Base-by-base conservation (phyloP, 1,139 yeast genomes). In the Suhomyces wounanorum region DNA sequence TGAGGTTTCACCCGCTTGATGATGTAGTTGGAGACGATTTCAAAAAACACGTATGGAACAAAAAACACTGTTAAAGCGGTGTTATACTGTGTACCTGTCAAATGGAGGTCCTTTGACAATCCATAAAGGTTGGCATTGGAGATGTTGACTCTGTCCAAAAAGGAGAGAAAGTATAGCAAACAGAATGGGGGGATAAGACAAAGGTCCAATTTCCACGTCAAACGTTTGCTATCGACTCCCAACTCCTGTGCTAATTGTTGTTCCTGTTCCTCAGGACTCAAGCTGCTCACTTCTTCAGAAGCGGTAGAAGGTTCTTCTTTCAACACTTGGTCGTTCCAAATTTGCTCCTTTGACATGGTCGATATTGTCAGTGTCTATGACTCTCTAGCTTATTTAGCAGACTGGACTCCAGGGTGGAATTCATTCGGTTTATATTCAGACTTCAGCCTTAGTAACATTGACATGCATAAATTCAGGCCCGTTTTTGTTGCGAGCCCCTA, bases 111-210 rank as follows among this genome's bases (percentile, higher is more conserved):
- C 6, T 62, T 65, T 26, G 77, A 69, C 68, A 87, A 70, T 10
- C 91, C 91, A 56, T 85, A 85, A 52, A 85, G 76, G 54, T 81
- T 82, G 21, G 94, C 94, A 63, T 87, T 87, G 38, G 90, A 83
- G 52, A 87, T 85, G 63, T 86, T 87, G 48, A 85, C 89, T 63
- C 91, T 74, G 63, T 86, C 92, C 62, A 86, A 71, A 58, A 86
- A 87, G 0, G 89, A 82, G 56, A 86, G 74, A 60, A 87, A 81
- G 60, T 87, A 86, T 43, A 87, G 73, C 41, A 85, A 66, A 65
- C 89, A 83, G 59, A 86, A 84, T 33, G 90, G 85, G 4, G 90
- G 89, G 30, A 86, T 83, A 43, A 86, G 85, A 53, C 85, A 79
- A 6, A 82, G 49, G 60, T 86, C 92, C 39, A 84, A 72, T 59